Base-by-base conservation (phyloP, 441 rosid species). In the Brassica hybrid region DNA sequence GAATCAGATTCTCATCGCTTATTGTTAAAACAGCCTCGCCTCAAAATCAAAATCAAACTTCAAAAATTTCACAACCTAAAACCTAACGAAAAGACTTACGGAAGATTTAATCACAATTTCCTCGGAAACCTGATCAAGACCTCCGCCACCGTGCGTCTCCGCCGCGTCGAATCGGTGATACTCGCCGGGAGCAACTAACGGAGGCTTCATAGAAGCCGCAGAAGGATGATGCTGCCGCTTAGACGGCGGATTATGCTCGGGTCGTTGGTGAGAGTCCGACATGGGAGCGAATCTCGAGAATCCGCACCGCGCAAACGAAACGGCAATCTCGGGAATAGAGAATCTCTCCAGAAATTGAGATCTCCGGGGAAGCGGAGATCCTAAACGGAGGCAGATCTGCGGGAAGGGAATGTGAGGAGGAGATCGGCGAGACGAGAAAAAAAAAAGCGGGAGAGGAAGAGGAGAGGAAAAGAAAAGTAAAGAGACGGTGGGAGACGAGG, bases 151-250 rank as follows among this genome's bases (percentile, higher is more conserved):
- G 36, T 79, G 83, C 4, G 89, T 76, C 50, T 80, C 88, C 66
- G 83, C 70, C 34, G 85, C 58, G 30, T 71, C 78, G 72, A 94
- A 89, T 18, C 90, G 86, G 77, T 90, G 98, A 71, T 90, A 88
- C 82, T 90, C 97, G 11, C 77, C 88, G 13, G 97, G 86, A 71
- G 86, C 76, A 69, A 72, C 76, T 69, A 91, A 82, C 1, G 94
- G 88, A 72, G 93, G 93, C 83, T 85, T 92, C 87, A 81, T 87
- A 63, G 93, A 83, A 4, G 91, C 80, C 62, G 86, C 69, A 18
- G 90, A 87, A 18, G 86, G 87, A 76, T 80, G 83, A 9, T 71
- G 71, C 78, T 87, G 88, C 65, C 87, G 82, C 72, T 80, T 84
- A 3, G 78, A 70, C 48, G 86, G 36, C 21, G 69, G 76, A 30